These are phyloP conservation scores for Xylaria sp. DNA, from an alignment of 2,329 filamentous ascomycete species.

Conservation along the genomic window DNA sequence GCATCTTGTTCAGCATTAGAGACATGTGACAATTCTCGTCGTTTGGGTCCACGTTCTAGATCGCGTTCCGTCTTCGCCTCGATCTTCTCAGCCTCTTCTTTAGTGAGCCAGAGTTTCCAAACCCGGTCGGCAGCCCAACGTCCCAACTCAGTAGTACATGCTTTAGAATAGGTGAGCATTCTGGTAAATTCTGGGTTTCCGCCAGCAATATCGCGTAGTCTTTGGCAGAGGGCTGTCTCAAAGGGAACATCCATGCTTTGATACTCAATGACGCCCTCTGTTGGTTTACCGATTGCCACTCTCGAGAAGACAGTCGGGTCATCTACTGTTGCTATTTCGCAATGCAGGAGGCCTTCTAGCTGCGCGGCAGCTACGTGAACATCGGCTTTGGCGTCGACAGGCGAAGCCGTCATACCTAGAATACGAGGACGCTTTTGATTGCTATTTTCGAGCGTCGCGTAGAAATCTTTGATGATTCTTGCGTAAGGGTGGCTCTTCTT, in stretches of 20 bases:
- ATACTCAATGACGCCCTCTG: slow-evolving; percentile 68
- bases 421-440: slow-evolving; percentile 72
- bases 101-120: slow-evolving; percentile 76
- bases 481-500: slow-evolving; percentile 95
- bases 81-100: slow-evolving; percentile 69
- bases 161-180: slow-evolving; percentile 67
- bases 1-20: slow-evolving; percentile 46
- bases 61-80: slow-evolving; percentile 63
- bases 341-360: slow-evolving; percentile 81
- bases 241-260: slow-evolving; percentile 58
- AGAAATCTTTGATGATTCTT: slow-evolving; percentile 88
- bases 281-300: slow-evolving; percentile 64
- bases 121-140: slow-evolving; percentile 85
- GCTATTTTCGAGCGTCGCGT: slow-evolving; percentile 61
- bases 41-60: slow-evolving; percentile 53
- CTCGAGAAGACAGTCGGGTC: slow-evolving; percentile 66
- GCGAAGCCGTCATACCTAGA: slow-evolving; percentile 97
- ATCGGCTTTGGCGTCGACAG: slow-evolving; percentile 83
- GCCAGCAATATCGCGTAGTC: slow-evolving; percentile 60
- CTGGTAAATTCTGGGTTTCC: slow-evolving; percentile 60
- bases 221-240: slow-evolving; percentile 71
- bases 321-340: slow-evolving; percentile 80
- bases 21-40: slow-evolving; percentile 41
- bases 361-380: slow-evolving; percentile 74
- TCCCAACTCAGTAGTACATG: slow-evolving; percentile 75